Evolutionary conservation across 2,329 filamentous ascomycete species (phyloP).

Genomic region (Ascomycota sp.): DNA sequence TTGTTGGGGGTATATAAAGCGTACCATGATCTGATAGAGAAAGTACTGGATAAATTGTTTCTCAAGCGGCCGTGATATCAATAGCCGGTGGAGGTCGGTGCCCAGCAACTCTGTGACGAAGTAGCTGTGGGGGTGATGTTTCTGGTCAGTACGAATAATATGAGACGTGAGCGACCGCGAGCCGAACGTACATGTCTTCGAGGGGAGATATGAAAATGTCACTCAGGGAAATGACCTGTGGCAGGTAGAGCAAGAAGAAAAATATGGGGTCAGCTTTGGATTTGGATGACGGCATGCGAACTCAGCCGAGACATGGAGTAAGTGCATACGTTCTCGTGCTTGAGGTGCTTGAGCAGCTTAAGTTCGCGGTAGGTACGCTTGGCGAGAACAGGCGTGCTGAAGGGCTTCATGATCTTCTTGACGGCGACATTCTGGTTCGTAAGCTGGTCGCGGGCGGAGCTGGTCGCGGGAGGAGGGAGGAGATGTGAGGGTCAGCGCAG

Average conservation of each 20-base stretch:
- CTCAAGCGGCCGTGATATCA: slow-evolving; percentile 88
- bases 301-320: slow-evolving; percentile 16
- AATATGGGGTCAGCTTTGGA: slow-evolving; percentile 1
- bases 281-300: neutral
- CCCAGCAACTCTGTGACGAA: slow-evolving; percentile 95
- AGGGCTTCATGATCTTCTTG: slow-evolving; percentile 99
- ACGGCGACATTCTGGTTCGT: slow-evolving; percentile 92
- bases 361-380: slow-evolving; percentile 96
- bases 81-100: slow-evolving; percentile 84
- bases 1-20: too few species aligned
- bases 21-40: slow-evolving; percentile 92
- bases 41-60: slow-evolving; percentile 99
- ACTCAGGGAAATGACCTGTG: slow-evolving; percentile 84
- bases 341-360: slow-evolving; percentile 90
- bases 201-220: slow-evolving; percentile 99
- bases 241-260: slow-evolving; percentile 1
- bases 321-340: slow-evolving; percentile 97
- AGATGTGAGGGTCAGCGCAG: too few species aligned
- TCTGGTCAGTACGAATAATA: too few species aligned
- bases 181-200: slow-evolving; percentile 68
- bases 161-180: neutral
- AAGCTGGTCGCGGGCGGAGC: slow-evolving; percentile 93
- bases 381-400: slow-evolving; percentile 94
- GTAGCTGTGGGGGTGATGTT: slow-evolving; percentile 37
- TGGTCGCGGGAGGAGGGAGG: too few species aligned